phyloP scores from a whole-genome alignment of 2,329 filamentous ascomycete genomes.

The Zelopaecilomyces penicillatus region DNA sequence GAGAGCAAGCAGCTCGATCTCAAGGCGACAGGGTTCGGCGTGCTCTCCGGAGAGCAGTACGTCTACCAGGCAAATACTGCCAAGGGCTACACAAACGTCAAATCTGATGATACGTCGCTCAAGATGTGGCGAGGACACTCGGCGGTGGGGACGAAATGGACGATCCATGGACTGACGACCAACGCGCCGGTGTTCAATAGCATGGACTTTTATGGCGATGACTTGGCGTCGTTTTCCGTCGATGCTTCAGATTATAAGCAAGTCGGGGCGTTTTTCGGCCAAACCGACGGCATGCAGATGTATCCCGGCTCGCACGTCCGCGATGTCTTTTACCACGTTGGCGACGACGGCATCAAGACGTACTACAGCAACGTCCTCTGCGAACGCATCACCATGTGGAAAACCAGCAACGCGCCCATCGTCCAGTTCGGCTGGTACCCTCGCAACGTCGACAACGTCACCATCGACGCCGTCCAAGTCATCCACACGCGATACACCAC shows the following conservation, averaged over 20 bases:
- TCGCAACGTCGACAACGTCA: slow-evolving; percentile 19
- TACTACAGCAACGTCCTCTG: slow-evolving; percentile 23
- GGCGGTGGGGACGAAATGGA: slow-evolving; percentile 13
- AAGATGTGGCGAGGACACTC: slow-evolving; percentile 23
- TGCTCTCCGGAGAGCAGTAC: slow-evolving; percentile 30
- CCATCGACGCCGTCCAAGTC: slow-evolving; percentile 18
- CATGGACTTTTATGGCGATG: slow-evolving; percentile 21
- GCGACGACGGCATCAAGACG: slow-evolving; percentile 28
- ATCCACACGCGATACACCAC: slow-evolving; percentile 16
- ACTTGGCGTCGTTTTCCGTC: slow-evolving; percentile 10
- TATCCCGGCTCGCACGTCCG: slow-evolving; percentile 21
- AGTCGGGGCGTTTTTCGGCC: slow-evolving; percentile 28
- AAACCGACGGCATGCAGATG: slow-evolving; percentile 28
- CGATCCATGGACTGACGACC: slow-evolving; percentile 21
- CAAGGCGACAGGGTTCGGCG: slow-evolving; percentile 25
- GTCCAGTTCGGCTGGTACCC: slow-evolving; percentile 28
- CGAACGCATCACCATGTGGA: slow-evolving; percentile 20
- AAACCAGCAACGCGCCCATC: slow-evolving; percentile 22
- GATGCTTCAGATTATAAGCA: slow-evolving; percentile 27
- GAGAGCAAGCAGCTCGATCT: slow-evolving; percentile 14
- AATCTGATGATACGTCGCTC: slow-evolving; percentile 20
- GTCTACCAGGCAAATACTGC: slow-evolving; percentile 28
- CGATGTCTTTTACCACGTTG: slow-evolving; percentile 27
- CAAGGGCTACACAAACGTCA: slow-evolving; percentile 18
- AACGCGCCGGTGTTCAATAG: slow-evolving; percentile 28